A percentile compares a stretch with the other conserved stretches of the same genome.
These are phyloP conservation scores for Schizonepeta tenuifolia DNA, from an alignment of 257 asterid species.

Conservation along the genomic window DNA sequence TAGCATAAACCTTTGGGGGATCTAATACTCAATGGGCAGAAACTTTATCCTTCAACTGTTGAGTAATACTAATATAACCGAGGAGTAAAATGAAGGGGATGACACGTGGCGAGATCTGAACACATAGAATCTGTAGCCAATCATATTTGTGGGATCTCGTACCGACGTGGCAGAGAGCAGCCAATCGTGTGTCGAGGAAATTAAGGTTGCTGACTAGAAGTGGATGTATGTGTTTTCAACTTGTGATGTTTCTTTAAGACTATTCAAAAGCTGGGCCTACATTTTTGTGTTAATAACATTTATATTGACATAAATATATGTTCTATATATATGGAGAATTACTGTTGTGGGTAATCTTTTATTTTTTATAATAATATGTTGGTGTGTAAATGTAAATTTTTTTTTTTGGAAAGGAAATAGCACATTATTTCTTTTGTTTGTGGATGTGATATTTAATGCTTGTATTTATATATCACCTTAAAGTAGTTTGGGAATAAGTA, in stretches of 20 bases:
- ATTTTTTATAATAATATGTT: too few relatives aligned
- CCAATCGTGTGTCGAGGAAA: constrained; percentile 32
- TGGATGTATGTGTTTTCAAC: constrained; percentile 44
- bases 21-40: neutral
- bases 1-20: neutral
- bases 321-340: too few relatives aligned
- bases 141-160: constrained; percentile 24
- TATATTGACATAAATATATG: too few relatives aligned
- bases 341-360: too few relatives aligned
- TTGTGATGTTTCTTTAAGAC: constrained; percentile 36
- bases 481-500: too few relatives aligned
- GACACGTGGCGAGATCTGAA: constrained; percentile 24
- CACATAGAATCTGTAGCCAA: constrained; percentile 16
- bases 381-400: too few relatives aligned
- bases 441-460: too few relatives aligned
- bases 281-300: constrained; percentile 13
- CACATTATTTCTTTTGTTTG: too few relatives aligned
- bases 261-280: constrained; percentile 10
- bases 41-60: neutral
- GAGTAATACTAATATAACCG: constrained; percentile 12
- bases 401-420: neutral
- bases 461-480: too few relatives aligned
- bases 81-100: neutral
- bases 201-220: constrained; percentile 42
- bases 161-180: constrained; percentile 21